These are phyloP conservation scores for Boletus edulis DNA, from an alignment of 768 basidiomycete species.

Conservation along the genomic window DNA sequence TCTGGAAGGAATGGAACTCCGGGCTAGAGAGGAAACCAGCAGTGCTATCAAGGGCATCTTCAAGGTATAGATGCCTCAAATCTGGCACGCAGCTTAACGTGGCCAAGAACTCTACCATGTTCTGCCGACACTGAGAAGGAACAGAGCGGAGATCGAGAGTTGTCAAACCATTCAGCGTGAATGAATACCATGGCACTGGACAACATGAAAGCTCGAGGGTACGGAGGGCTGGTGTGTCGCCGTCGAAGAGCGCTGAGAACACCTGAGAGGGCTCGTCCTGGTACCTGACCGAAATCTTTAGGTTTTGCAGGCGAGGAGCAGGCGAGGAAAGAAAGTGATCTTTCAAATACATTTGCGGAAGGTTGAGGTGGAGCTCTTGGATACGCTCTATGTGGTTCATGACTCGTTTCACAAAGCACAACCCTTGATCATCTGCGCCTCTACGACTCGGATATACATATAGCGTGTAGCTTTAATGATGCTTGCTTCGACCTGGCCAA, in stretches of 20 bases:
- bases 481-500: conserved; percentile 42
- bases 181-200: not conserved
- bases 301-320: not conserved
- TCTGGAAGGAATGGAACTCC: not conserved
- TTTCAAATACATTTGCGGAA: accelerated
- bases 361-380: not conserved
- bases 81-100: conserved; percentile 33
- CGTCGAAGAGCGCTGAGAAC: not conserved
- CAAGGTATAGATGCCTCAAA: conserved; percentile 34
- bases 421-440: too few species aligned
- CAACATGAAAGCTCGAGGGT: not conserved
- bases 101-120: conserved; percentile 29
- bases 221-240: not conserved
- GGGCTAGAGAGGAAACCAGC: too few species aligned
- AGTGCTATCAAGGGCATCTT: conserved; percentile 26
- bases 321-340: not conserved
- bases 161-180: conserved; percentile 27
- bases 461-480: conserved; percentile 10
- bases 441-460: too few species aligned
- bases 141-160: conserved; percentile 19
- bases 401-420: not conserved
- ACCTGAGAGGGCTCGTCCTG: too few species aligned
- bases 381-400: not conserved
- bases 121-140: conserved; percentile 18
- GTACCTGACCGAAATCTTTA: not conserved